Evolutionary conservation across 768 basidiomycete species (phyloP).

Genomic region (Mycena rosella): DNA sequence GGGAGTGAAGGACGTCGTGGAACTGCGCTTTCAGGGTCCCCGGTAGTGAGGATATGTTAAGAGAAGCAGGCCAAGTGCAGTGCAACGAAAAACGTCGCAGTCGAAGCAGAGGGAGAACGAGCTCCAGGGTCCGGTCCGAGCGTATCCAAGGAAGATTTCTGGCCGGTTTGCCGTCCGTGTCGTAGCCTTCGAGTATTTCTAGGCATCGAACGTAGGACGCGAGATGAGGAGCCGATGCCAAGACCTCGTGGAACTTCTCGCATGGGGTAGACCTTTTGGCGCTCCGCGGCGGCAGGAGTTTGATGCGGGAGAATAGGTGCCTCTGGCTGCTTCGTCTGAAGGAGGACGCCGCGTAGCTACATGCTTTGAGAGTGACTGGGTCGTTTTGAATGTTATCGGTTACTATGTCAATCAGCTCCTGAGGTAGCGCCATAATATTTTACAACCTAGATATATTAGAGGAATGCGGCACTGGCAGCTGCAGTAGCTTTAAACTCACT

Average conservation of each 20-base stretch:
- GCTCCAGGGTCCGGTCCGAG: background rate
- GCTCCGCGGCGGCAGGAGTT: background rate
- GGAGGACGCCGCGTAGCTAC: background rate
- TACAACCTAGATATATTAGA: background rate
- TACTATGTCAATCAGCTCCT: background rate
- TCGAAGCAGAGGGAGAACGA: background rate
- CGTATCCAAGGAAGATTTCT: background rate
- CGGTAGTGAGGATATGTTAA: background rate
- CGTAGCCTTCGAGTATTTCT: background rate
- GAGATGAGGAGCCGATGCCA: background rate
- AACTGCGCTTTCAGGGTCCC: background rate
- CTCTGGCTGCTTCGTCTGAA: constrained; percentile 3
- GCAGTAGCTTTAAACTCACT: too few relatives aligned
- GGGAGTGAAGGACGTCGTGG: background rate
- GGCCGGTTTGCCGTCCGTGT: background rate
- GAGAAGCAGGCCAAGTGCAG: background rate
- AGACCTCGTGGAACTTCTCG: background rate
- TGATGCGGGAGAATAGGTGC: background rate
- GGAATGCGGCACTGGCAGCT: too few relatives aligned
- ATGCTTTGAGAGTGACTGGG: background rate
- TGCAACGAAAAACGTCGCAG: background rate
- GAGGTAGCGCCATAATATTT: background rate
- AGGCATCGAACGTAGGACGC: background rate
- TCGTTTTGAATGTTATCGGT: background rate
- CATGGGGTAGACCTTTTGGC: background rate